Base-by-base conservation (phyloP, 169 alveolate genomes). In the Cryptosporidium sp. region DNA sequence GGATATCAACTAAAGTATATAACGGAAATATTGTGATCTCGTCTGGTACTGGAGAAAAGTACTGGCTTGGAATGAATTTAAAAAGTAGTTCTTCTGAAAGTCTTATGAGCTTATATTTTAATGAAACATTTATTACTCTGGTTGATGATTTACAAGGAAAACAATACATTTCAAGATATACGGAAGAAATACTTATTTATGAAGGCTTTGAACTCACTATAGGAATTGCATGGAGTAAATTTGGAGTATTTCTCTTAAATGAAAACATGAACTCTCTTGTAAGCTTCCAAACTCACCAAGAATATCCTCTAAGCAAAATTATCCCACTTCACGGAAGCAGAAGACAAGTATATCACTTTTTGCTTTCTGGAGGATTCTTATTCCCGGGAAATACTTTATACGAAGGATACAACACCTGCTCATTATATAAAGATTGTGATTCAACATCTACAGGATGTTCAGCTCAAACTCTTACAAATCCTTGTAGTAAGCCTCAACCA, bases 391-490 rank as follows among this genome's bases (percentile, higher is more conserved):
- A 65, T 33, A 65, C 71, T 65, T 29, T 65, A 12, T 65, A 65
- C 14, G 71, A 65, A 29, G 71, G 71, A 5, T 65, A 65, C 14
- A 65, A 16, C 0, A 65, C 71, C 26, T 65, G 71, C 23, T 65
- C 71, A 31, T 23, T 65, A 5, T 65, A 65, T 29, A 65, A 65
- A 29, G 71, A 65, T 29, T 65, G 71, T 33, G 71, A 65, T n/a
- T 65, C 71, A n/a, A 65, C 41, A 16, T 37, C 50, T 6, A 65
- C 71, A n/a, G 71, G 43, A 12, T 65, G 71, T 29, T 65, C 71
- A n/a, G 71, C 71, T 29, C 71, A 65, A 29, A 37, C 71, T 14
- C 71, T 65, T n/a, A 65, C 71, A 8, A 65, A 65, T 37, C 71
- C 71, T n/a, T 65, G 71, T 29, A n/a, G 71, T 3, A 37, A 35